phyloP scores from a whole-genome alignment of 805 yeast species.

The Myxozyma kluyveri region DNA sequence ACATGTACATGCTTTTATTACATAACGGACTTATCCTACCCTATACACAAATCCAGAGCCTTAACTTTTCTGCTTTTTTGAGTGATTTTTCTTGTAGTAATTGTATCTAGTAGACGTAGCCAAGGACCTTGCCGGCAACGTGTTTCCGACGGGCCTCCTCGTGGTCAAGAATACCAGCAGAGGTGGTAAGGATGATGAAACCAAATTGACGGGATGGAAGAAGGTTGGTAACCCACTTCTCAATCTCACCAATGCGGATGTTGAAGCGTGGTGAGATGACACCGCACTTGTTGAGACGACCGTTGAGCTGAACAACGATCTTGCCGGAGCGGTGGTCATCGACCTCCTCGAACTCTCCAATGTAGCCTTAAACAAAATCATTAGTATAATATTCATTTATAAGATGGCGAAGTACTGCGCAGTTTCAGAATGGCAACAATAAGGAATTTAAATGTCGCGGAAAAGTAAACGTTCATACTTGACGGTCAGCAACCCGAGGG shows the following conservation, averaged over 20 bases:
- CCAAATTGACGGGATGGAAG: slow-evolving; percentile 99
- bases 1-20: neutral
- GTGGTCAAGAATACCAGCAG: slow-evolving; percentile 99
- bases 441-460: slow-evolving; percentile 29
- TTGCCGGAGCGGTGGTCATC: slow-evolving; percentile 99
- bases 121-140: slow-evolving; percentile 98
- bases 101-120: slow-evolving; percentile 81
- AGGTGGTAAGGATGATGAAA: slow-evolving; percentile 94
- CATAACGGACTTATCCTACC: neutral
- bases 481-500: slow-evolving; percentile 11
- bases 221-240: slow-evolving; percentile 98
- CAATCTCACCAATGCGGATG: slow-evolving; percentile 91
- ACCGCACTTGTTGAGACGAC: slow-evolving; percentile 98
- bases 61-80: slow-evolving; percentile 2
- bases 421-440: slow-evolving; percentile 1
- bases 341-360: slow-evolving; percentile 96
- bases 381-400: neutral
- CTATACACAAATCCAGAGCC: slow-evolving; percentile 7
- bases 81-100: neutral
- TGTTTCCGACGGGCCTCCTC: slow-evolving; percentile 99
- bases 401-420: too few relatives aligned
- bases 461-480: slow-evolving; percentile 39
- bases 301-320: slow-evolving; percentile 94
- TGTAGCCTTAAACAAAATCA: slow-evolving; percentile 54
- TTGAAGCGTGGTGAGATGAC: slow-evolving; percentile 98